Base-by-base conservation (phyloP, 2,329 filamentous ascomycete species). In the Fusarium chlamydosporum region DNA sequence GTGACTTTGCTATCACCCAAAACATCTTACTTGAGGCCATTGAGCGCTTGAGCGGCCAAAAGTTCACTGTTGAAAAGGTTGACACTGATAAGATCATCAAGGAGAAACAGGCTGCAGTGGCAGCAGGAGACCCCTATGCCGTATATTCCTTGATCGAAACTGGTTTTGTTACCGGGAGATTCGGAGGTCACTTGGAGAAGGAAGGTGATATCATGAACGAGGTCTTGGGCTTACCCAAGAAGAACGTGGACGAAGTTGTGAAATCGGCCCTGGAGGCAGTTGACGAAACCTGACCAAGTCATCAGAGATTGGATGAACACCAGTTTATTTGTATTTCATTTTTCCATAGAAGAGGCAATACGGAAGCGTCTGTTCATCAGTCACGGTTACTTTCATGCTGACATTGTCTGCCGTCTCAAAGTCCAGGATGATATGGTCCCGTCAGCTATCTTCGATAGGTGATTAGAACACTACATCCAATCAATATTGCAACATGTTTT, bases 1-100 rank as follows among this genome's bases (percentile, higher is more conserved):
- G 58, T 2, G 58, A 61, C 1, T 61, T 61, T 34, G 45, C 58
- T 5, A 53, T 61, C 4, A 61, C 58, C 0, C 58, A 61, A 20
- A 61, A 61, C 2, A 53, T 27, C 26, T 27, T 61, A 2, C 56
- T 61, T 29, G 43, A 53, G 16, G 6, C 45, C 1, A 53, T 61
- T 10, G 26, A 61, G n/a, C 33, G 31, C 0, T 10, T 61, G 0
- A 43, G 43, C 1, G 45, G 20, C 1, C 31, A 53, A 0, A 34
- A 18, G 20, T 10, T 61, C 0, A 9, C 11, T 23, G 15, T 61
- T 4, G 58, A 61, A 20, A 61, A 31, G 16, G 29, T 61, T 13
- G 27, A 61, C 0, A 61, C 16, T 15, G 7, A 43, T 3, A 16
- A 61, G 12, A 1, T 43, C 12, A 61, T 61, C 2, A 26, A 34